Percentiles rank a stretch among this genome's conserved stretches.
Conservation (phyloP, 2,329 filamentous ascomycete species). For the Aureobasidium musti region DNA sequence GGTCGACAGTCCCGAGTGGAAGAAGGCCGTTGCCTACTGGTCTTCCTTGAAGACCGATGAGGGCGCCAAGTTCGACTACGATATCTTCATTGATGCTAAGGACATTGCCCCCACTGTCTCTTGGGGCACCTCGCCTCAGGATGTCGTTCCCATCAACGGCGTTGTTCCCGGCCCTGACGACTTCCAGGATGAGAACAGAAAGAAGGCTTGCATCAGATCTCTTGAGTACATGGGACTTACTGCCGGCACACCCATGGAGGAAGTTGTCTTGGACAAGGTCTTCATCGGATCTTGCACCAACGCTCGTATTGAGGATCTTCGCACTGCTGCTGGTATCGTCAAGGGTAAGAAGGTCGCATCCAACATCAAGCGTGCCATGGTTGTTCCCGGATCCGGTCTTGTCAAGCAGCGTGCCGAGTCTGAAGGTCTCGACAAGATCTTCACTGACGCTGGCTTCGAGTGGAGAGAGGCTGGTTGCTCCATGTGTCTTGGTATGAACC, state of each 20-base stretch:
- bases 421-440: slow-evolving; percentile 92
- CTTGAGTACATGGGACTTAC: slow-evolving; percentile 96
- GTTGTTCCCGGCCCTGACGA: slow-evolving; percentile 87
- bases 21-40: slow-evolving; percentile 87
- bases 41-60: slow-evolving; percentile 78
- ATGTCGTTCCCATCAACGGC: slow-evolving; percentile 91
- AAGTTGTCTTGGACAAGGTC: slow-evolving; percentile 91
- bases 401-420: slow-evolving; percentile 89
- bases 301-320: slow-evolving; percentile 91
- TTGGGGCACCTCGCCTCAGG: slow-evolving; percentile 96
- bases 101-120: slow-evolving; percentile 93
- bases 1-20: slow-evolving; percentile 82
- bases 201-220: slow-evolving; percentile 74
- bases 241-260: slow-evolving; percentile 84
- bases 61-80: slow-evolving; percentile 85
- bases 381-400: slow-evolving; percentile 92
- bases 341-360: slow-evolving; percentile 82
- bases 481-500: slow-evolving; percentile 99
- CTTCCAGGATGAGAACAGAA: slow-evolving; percentile 77
- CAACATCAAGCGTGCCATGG: slow-evolving; percentile 92
- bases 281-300: slow-evolving; percentile 99
- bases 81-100: slow-evolving; percentile 86
- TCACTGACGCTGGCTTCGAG: slow-evolving; percentile 88
- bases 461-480: slow-evolving; percentile 98
- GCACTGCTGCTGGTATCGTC: slow-evolving; percentile 81